Evolutionary conservation across 306 rosid species (phyloP), one percentile per base, ranked within the genome.

Genomic region (Ceratonia siliqua): DNA sequence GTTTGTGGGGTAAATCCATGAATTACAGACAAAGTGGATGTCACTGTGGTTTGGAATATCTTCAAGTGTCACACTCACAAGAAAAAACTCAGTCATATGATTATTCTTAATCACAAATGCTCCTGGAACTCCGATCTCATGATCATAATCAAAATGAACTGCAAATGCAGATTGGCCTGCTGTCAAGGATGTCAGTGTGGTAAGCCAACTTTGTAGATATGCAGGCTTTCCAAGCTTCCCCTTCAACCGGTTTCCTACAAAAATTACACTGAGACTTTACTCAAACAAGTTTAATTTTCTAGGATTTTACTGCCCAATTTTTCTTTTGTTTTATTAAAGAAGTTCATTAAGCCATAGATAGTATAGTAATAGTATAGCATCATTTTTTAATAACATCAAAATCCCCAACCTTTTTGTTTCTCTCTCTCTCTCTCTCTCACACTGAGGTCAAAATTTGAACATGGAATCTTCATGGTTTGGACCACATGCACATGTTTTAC

Each of bases 221-320:
- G 92, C 89, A 35, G 36, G 39, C 65, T 87, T 73, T 72, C 94
- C 97, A 30, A 80, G 5, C 64, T 82, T 87, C 25, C 89, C 97
- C 20, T 66, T 28, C 25, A 5, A 38, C 0, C 84, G 86, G 11
- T 61, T 70, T 41, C 15, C 93, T 88, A 10, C 22, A 73, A 32
- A 64, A 67, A 1, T 30, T 24, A 46, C 6, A 5, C 13, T 1
- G 32, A 30, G 5, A 27, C 2, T 24, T 25, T 28, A 30, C 0
- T 5, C 12, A 13, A 56, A 5, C 12, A 9, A 62, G n/a, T 18
- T 61, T 61, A 8, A 11, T 1, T 0, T 38, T 6, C 8, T 35
- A 6, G 8, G 6, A 35, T 35, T 0, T 35, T 2, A n/a, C n/a
- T n/a, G n/a, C n/a, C n/a, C n/a, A n/a, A n/a, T n/a, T n/a, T n/a